These are phyloP conservation scores for Eutrema japonicum DNA, from an alignment of 345 rosid genomes.

Conservation along the genomic window DNA sequence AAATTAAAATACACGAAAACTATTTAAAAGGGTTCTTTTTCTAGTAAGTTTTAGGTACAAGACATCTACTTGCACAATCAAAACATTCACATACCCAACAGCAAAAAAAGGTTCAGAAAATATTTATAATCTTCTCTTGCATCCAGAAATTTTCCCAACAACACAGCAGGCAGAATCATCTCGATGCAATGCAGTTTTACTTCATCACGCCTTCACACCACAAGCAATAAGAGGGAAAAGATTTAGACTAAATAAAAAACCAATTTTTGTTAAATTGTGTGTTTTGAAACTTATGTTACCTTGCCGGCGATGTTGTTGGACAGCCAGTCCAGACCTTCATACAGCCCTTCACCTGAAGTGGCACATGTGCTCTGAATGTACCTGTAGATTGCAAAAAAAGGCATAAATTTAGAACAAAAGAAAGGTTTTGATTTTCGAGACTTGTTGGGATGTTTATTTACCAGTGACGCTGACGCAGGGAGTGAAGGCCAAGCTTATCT, in stretches of 20 bases:
- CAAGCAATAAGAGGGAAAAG: neutral
- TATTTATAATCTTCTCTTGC: constrained; percentile 37
- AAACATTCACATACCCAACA: constrained; percentile 28
- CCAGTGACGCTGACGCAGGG: constrained; percentile 88
- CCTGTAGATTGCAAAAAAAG: constrained; percentile 45
- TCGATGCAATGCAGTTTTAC: constrained; percentile 22
- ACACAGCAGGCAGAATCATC: constrained; percentile 8
- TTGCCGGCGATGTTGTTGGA: constrained; percentile 78
- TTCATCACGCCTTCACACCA: constrained; percentile 34
- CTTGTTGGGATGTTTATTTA: constrained; percentile 32
- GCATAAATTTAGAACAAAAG: neutral
- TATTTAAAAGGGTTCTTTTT: constrained; percentile 18
- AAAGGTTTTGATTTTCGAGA: neutral
- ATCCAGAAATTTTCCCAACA: constrained; percentile 12
- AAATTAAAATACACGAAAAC: constrained; percentile 23
- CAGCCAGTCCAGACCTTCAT: constrained; percentile 85
- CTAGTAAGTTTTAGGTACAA: constrained; percentile 31
- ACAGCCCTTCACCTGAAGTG: constrained; percentile 78
- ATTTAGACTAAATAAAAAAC: neutral
- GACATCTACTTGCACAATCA: constrained; percentile 34
- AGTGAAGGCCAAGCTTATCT: constrained; percentile 84
- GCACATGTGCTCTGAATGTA: constrained; percentile 88
- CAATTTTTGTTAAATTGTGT: neutral
- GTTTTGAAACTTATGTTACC: constrained; percentile 42
- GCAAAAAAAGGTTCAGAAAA: constrained; percentile 28